Evolutionary conservation across 495 filamentous ascomycete species (phyloP).

Genomic region (Talaromyces trachyspermus): DNA sequence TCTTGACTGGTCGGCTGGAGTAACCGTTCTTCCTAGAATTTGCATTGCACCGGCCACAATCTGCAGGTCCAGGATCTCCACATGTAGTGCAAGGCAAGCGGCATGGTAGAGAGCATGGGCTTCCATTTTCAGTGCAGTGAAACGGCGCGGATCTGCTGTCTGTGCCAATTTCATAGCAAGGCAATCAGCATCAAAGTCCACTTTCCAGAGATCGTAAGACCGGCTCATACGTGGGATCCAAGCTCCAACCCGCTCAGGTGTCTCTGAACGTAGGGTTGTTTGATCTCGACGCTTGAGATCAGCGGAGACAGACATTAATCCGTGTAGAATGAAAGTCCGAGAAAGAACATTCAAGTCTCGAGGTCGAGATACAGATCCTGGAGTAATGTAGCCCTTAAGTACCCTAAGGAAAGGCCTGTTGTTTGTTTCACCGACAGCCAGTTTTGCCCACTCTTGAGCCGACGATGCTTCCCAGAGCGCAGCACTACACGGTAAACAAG

Average conservation of each 20-base stretch:
- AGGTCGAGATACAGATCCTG: slow-evolving; percentile 20
- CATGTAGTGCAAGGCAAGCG: slow-evolving; percentile 40
- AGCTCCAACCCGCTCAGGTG: slow-evolving; percentile 30
- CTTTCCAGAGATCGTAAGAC: slow-evolving; percentile 48
- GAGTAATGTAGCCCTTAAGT: slow-evolving; percentile 45
- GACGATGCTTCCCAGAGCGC: slow-evolving; percentile 44
- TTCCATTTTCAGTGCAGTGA: slow-evolving; percentile 33
- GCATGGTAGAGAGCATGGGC: slow-evolving; percentile 43
- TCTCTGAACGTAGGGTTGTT: slow-evolving; percentile 35
- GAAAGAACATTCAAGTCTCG: slow-evolving; percentile 41
- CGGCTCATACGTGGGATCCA: slow-evolving; percentile 42
- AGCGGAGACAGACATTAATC: slow-evolving; percentile 49
- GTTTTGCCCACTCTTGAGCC: slow-evolving; percentile 36
- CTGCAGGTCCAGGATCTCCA: slow-evolving; percentile 48
- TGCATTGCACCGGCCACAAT: slow-evolving; percentile 46
- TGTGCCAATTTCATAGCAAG: slow-evolving; percentile 25
- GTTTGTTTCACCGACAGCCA: slow-evolving; percentile 21
- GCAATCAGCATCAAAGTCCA: slow-evolving; percentile 43
- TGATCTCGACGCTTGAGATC: slow-evolving; percentile 50
- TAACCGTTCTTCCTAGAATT: slow-evolving; percentile 43
- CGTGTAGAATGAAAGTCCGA: slow-evolving; percentile 41
- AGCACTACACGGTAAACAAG: slow-evolving; percentile 39
- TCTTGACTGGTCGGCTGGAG: slow-evolving; percentile 34
- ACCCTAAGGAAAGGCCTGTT: slow-evolving; percentile 32
- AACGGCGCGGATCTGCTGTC: slow-evolving; percentile 23